Base-by-base conservation (phyloP, 2,329 filamentous ascomycete genomes). In the Fusarium nurragi region DNA sequence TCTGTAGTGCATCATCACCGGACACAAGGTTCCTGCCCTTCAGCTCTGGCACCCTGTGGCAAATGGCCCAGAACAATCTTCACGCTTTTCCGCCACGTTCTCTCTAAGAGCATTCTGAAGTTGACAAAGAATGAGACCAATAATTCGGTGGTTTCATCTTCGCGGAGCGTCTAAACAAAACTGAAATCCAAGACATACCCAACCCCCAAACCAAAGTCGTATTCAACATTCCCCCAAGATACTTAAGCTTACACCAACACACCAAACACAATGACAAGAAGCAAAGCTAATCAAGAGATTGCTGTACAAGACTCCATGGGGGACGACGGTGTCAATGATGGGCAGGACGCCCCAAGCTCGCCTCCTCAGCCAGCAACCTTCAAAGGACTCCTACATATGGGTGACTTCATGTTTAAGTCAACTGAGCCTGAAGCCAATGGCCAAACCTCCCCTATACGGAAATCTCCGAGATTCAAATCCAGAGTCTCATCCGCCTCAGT, bases 321-420 rank as follows among this genome's bases (percentile, higher is more conserved):
- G 8, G 38, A 37, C 10, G 43, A 58, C 25, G 22, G 11, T 3
- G 14, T 30, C 6, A 14, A 57, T 2, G 11, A 48, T 37, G 45
- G 46, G 7, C 40, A 54, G n/a, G 18, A 37, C 6, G 19, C 34
- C 19, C n/a, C 26, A 21, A 64, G 60, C 39, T 66, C 66, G 16
- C 66, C 68, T 40, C 51, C 54, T 10, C 64, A 66, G 43, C 67
- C 71, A 11, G 73, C 80, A 14, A 80, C 77, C 9, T 83, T 83
- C 56, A 71, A 75, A 44, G 81, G 81, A 22, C 79, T 76, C 13
- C 75, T 84, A 18, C 73, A 80, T 28, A 75, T 83, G 25, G 73
- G 78, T n/a, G 72, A 77, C 52, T 84, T 82, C 73, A 75, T 76
- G 64, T 82, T 79, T 71, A 74, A 70, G 19, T 65, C 68, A 26